Conservation (phyloP, 129 eudicot species). For the Flaveria bidentis region DNA sequence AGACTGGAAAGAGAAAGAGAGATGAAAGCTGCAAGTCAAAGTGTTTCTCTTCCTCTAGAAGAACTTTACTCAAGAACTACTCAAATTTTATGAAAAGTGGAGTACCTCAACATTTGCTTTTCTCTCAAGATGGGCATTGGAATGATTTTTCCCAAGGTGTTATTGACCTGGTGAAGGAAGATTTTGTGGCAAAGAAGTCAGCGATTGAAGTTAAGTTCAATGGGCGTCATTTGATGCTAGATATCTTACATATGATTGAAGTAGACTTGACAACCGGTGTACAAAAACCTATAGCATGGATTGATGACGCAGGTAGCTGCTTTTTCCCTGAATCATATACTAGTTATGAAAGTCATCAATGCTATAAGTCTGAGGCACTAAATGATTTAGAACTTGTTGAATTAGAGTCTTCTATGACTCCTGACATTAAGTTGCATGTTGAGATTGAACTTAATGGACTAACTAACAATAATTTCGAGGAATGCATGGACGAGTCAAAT, state of each 20-base stretch:
- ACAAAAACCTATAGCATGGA: slow-evolving; percentile 69
- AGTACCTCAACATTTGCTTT: slow-evolving; percentile 50
- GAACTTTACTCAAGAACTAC: slow-evolving; percentile 43
- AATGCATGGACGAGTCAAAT: slow-evolving; percentile 55
- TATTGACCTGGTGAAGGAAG: slow-evolving; percentile 41
- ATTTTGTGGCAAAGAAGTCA: slow-evolving; percentile 42
- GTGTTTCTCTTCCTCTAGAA: slow-evolving; percentile 33
- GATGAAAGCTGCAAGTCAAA: slow-evolving; percentile 37
- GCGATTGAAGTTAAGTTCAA: slow-evolving; percentile 44
- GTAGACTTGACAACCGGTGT: slow-evolving; percentile 49
- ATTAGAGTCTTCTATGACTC: slow-evolving; percentile 23
- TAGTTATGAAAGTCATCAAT: slow-evolving; percentile 35
- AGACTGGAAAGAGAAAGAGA: slow-evolving; percentile 59
- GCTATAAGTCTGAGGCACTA: slow-evolving; percentile 26
- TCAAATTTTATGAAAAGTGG: slow-evolving; percentile 52
- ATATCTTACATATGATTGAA: slow-evolving; percentile 54
- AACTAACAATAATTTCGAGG: slow-evolving; percentile 38
- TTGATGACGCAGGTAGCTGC: slow-evolving; percentile 55
- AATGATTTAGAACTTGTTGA: slow-evolving; percentile 32
- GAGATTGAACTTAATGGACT: slow-evolving; percentile 57
- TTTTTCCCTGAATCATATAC: slow-evolving; percentile 55
- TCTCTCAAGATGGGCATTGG: slow-evolving; percentile 56
- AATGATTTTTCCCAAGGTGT: slow-evolving; percentile 46
- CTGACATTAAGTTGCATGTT: slow-evolving; percentile 58
- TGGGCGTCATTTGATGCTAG: slow-evolving; percentile 42